phyloP scores from a whole-genome alignment of 805 yeast genomes.

The Pichia ethanolica region DNA sequence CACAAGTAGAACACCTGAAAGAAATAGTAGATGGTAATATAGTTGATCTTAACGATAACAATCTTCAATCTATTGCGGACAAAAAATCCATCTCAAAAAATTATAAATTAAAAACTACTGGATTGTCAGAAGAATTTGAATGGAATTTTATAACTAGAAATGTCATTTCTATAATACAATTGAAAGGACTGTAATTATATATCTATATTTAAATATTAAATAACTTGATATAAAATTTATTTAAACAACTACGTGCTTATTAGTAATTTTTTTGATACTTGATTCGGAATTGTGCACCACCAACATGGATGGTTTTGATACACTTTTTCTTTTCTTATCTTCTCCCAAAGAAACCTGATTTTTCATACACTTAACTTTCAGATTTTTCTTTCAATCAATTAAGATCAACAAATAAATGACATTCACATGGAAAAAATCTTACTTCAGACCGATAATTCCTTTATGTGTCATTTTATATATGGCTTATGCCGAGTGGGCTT shows the following conservation, averaged over 20 bases:
- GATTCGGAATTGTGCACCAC: too few relatives aligned
- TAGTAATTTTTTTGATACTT: too few relatives aligned
- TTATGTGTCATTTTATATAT: slow-evolving; percentile 14
- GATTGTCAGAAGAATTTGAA: slow-evolving; percentile 13
- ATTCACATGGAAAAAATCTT: too few relatives aligned
- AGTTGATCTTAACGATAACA: slow-evolving; percentile 28
- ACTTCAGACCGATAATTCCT: slow-evolving; percentile 10
- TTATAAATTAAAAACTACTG: slow-evolving; percentile 18
- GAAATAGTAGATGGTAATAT: slow-evolving; percentile 29
- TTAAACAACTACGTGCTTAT: too few relatives aligned
- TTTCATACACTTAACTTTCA: too few relatives aligned
- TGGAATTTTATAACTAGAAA: slow-evolving; percentile 16
- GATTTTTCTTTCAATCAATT: too few relatives aligned
- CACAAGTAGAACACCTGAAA: slow-evolving; percentile 13
- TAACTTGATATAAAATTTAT: too few relatives aligned
- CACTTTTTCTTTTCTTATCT: too few relatives aligned
- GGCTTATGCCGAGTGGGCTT: slow-evolving; percentile 25
- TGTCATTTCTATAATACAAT: slow-evolving; percentile 22
- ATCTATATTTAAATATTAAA: background rate
- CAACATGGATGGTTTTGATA: too few relatives aligned
- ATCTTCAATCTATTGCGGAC: slow-evolving; percentile 26
- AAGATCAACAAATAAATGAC: too few relatives aligned
- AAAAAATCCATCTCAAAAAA: slow-evolving; percentile 20
- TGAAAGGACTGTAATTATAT: slow-evolving; percentile 19
- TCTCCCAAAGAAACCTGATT: too few relatives aligned